Evolutionary conservation across 148 eudicot genomes (phyloP).

Genomic region (Bassia scoparia): DNA sequence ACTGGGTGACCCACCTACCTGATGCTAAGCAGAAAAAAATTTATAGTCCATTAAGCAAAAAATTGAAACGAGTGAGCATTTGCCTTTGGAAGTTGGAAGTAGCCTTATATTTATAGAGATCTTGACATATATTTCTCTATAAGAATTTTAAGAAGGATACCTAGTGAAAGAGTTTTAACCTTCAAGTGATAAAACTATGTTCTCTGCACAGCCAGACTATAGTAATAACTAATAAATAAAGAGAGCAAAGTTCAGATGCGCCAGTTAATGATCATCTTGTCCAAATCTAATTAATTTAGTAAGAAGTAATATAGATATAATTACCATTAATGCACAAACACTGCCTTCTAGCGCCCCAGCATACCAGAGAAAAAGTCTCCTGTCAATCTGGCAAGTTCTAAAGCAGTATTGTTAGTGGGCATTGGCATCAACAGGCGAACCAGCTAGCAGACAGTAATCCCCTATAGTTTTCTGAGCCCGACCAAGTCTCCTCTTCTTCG

Average conservation of each 20-base stretch:
- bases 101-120: background rate
- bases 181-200: too few species aligned
- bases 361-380: slow-evolving; percentile 92
- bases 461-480: slow-evolving; percentile 97
- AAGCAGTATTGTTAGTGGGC: slow-evolving; percentile 88
- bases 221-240: too few species aligned
- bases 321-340: slow-evolving; percentile 91
- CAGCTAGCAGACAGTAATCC: slow-evolving; percentile 91
- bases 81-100: background rate
- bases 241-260: background rate
- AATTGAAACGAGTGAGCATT: background rate
- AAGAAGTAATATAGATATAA: slow-evolving; percentile 15
- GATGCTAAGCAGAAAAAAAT: background rate
- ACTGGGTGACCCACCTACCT: background rate
- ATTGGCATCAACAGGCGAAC: slow-evolving; percentile 96
- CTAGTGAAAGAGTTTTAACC: too few species aligned
- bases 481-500: slow-evolving; percentile 90
- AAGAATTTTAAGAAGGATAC: too few species aligned
- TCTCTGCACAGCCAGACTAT: background rate
- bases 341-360: slow-evolving; percentile 99
- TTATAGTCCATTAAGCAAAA: background rate
- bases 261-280: background rate
- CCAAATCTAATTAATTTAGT: background rate
- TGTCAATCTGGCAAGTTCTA: slow-evolving; percentile 93
- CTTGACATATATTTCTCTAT: background rate